These are phyloP conservation scores for Dactylis glomerata DNA, from an alignment of 176 grass and related monocot genomes.

Conservation along the genomic window DNA sequence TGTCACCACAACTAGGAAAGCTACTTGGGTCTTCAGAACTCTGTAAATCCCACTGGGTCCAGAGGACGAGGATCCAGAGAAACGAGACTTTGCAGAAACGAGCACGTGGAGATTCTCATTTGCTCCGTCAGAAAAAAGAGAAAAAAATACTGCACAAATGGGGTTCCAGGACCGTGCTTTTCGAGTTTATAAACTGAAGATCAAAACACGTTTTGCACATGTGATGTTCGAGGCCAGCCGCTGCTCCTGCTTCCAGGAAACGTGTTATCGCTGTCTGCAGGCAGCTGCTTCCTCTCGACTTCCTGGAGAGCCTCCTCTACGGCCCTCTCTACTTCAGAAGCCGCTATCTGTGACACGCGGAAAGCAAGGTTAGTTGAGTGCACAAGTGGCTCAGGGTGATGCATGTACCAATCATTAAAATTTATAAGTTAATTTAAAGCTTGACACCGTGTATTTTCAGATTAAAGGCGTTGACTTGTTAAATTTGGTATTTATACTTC, in stretches of 20 bases:
- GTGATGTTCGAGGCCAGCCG: slow-evolving; percentile 26
- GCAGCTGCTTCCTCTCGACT: slow-evolving; percentile 39
- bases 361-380: slow-evolving; percentile 8
- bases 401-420: not conserved
- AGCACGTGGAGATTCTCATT: not conserved
- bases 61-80: not conserved
- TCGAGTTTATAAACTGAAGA: not conserved
- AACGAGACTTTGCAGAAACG: not conserved
- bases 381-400: not conserved
- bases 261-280: not conserved
- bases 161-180: not conserved
- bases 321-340: slow-evolving; percentile 53
- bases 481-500: not conserved
- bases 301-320: slow-evolving; percentile 59
- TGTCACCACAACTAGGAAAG: not conserved
- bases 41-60: not conserved
- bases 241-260: slow-evolving; percentile 37
- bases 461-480: not conserved
- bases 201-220: slow-evolving; percentile 54
- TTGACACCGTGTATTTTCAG: not conserved
- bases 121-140: slow-evolving; percentile 6
- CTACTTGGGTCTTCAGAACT: not conserved
- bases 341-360: slow-evolving; percentile 44
- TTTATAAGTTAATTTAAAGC: not conserved
- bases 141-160: slow-evolving; percentile 13